Conservation (phyloP, 257 asterid species). For the Solanum phureja region DNA sequence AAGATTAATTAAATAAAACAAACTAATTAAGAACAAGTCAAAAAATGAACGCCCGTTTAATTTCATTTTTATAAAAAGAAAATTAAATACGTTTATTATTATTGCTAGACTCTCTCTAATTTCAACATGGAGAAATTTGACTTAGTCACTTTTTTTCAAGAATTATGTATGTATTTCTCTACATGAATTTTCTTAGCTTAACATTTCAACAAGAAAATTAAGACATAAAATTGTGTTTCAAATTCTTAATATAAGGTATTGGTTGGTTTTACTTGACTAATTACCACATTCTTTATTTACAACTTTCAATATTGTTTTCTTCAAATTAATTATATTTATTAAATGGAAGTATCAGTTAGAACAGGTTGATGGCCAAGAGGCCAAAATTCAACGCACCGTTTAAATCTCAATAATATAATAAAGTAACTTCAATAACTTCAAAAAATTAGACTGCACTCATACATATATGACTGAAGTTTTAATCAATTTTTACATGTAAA, state of each 20-base stretch:
- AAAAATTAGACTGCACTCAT: background rate
- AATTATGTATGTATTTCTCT: background rate
- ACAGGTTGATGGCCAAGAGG: background rate
- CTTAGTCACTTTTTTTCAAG: background rate
- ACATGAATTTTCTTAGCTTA: background rate
- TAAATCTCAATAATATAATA: background rate
- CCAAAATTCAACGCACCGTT: background rate
- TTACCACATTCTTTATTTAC: background rate
- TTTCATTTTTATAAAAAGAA: background rate
- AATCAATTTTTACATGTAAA: too few relatives aligned
- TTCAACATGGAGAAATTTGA: background rate
- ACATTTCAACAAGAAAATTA: background rate
- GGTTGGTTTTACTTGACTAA: background rate
- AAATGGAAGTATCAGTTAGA: background rate
- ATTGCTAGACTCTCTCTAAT: background rate
- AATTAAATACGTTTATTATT: background rate
- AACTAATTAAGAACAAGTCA: background rate
- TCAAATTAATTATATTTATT: background rate
- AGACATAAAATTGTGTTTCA: background rate
- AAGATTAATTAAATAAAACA: background rate
- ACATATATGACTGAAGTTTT: too few relatives aligned
- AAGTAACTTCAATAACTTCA: background rate
- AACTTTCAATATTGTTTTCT: background rate
- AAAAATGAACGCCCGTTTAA: background rate
- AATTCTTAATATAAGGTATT: background rate